phyloP scores from a whole-genome alignment of 805 yeast genomes.

The Starmerella gropengiesseri region DNA sequence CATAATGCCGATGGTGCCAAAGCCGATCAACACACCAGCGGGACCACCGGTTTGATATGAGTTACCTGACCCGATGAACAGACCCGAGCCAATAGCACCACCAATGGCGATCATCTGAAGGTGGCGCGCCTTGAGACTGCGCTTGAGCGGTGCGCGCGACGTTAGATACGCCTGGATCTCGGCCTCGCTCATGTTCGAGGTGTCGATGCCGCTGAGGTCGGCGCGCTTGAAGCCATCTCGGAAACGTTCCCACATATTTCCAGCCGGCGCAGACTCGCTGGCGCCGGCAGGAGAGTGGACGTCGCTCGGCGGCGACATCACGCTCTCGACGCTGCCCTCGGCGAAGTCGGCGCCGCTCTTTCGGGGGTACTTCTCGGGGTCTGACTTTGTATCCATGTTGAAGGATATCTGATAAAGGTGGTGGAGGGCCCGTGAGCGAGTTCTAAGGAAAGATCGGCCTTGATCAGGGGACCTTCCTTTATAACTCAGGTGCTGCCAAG shows the following conservation, averaged over 20 bases:
- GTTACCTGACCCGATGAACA: slow-evolving; percentile 45
- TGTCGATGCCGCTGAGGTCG: slow-evolving; percentile 33
- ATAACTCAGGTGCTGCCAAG: neutral
- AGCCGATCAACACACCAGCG: slow-evolving; percentile 51
- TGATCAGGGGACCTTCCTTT: neutral
- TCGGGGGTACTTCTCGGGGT: slow-evolving; percentile 1
- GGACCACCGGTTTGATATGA: slow-evolving; percentile 41
- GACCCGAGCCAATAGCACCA: slow-evolving; percentile 74
- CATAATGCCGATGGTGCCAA: slow-evolving; percentile 49
- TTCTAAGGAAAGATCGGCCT: no score
- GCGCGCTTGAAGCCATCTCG: slow-evolving; percentile 39
- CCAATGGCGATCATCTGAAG: slow-evolving; percentile 63
- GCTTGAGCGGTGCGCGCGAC: slow-evolving; percentile 27
- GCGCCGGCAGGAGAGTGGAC: neutral
- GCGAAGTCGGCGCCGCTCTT: neutral
- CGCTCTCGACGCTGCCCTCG: slow-evolving; percentile 7
- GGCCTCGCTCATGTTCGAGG: slow-evolving; percentile 27
- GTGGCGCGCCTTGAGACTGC: slow-evolving; percentile 31
- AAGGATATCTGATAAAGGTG: neutral
- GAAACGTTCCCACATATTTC: slow-evolving; percentile 15
- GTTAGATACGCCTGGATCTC: slow-evolving; percentile 20
- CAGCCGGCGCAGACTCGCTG: neutral
- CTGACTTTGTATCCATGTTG: neutral
- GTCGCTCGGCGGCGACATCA: slow-evolving; percentile 2
- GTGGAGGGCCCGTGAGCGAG: no score